phyloP scores from a whole-genome alignment of 345 rosid species.

The Brassica incana region DNA sequence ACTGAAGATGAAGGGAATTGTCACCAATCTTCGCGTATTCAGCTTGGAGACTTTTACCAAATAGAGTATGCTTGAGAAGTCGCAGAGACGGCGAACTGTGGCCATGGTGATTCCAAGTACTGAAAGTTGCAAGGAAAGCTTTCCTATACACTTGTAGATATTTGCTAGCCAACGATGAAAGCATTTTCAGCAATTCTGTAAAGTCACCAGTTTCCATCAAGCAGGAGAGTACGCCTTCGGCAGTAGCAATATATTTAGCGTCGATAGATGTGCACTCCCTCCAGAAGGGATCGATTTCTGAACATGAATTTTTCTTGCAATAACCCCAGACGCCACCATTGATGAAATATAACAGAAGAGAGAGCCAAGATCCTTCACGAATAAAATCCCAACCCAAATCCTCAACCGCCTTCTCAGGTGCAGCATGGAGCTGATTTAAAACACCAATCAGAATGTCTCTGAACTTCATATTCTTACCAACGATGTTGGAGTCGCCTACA shows the following conservation, averaged over 20 bases:
- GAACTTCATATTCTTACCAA: conserved; percentile 44
- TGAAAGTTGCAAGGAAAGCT: conserved; percentile 69
- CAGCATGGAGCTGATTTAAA: conserved; percentile 48
- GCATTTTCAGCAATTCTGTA: conserved; percentile 50
- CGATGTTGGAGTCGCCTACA: conserved; percentile 46
- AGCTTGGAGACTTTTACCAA: conserved; percentile 66
- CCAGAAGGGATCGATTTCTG: conserved; percentile 50
- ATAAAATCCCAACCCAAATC: conserved; percentile 83
- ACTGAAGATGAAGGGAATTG: conserved; percentile 55
- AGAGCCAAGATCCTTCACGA: conserved; percentile 77
- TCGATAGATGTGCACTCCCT: conserved; percentile 53
- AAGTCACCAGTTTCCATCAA: conserved; percentile 55
- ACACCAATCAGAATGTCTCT: conserved; percentile 50
- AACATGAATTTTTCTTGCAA: conserved; percentile 48
- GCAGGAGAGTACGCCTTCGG: conserved; percentile 57
- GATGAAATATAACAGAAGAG: conserved; percentile 64
- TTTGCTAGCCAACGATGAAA: conserved; percentile 63
- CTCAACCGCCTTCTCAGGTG: conserved; percentile 48
- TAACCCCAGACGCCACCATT: conserved; percentile 59
- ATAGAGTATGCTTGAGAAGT: conserved; percentile 74
- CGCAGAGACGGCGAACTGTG: conserved; percentile 53
- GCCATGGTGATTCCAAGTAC: conserved; percentile 44
- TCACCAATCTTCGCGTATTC: conserved; percentile 64
- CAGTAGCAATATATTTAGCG: conserved; percentile 46
- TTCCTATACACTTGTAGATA: conserved; percentile 60